Base-by-base conservation (phyloP, 768 basidiomycete genomes). In the Chalciporus piperatus region DNA sequence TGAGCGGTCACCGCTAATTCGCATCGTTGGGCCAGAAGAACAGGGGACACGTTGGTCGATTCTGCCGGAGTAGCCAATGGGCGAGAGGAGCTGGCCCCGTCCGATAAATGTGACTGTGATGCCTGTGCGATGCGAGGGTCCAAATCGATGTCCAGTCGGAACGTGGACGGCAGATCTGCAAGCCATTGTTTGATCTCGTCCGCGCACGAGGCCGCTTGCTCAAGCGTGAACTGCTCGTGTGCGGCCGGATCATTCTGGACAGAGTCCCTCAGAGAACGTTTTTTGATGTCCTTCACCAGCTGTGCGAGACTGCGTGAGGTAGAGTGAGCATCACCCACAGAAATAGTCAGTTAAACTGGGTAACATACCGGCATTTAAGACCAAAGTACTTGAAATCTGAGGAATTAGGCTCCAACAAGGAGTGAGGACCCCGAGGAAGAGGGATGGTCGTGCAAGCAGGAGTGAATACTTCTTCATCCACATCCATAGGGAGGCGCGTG, bases 1-100 rank as follows among this genome's bases (percentile, higher is more conserved):
- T 87, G 76, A 5, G 83, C 81, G 45, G 80, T 72, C 40, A 87
- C 76, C 1, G 76, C 75, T 44, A 89, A 68, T 56, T 87, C 82
- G 67, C 79, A 79, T 37, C 78, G 76, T 60, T 85, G 80, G 11
- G 74, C 74, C 43, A 74, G 61, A 27, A 82, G 71, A 10, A 71
- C 59, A 1, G 73, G 69, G 8, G 76, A 72, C 10, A 59, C 51
- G 13, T 48, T 44, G 17, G 54, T 32, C 3, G 55, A 56, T 27
- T 66, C 61, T 3, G 58, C 32, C 2, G 59, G 38, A 22, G 46
- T 47, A 4, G 54, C 19, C 6, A 67, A 55, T 4, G 52, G 38
- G 6, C 50, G 33, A 1, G 45, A 37, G 30, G 14, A 20, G 25
- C 12, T 37, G 14, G 12, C 14, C 19, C 43, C 48, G 10, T 66